These are phyloP conservation scores for Kwoniella bestiolae DNA, from an alignment of 768 basidiomycete genomes.

Conservation along the genomic window DNA sequence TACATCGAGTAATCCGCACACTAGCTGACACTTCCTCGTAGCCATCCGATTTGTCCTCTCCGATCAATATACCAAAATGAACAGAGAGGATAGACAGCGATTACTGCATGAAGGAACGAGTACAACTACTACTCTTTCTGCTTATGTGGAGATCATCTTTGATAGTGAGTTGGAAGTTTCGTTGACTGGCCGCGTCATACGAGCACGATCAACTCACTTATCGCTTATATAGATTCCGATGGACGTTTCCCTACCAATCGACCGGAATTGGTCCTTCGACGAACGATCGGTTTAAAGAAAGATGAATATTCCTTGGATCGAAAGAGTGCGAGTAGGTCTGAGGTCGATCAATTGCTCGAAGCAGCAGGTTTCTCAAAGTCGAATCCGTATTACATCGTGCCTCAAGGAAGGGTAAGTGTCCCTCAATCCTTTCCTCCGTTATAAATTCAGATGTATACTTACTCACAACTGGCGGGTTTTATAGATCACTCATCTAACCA, in stretches of 20 bases:
- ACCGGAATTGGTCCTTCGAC: constrained; percentile 81
- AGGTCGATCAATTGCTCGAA: constrained; percentile 96
- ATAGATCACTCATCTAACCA: constrained; percentile 93
- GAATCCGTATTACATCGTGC: constrained; percentile 99
- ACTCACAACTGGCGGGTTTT: no score
- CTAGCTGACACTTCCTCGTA: constrained; percentile 45
- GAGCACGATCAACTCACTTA: neutral
- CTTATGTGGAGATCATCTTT: constrained; percentile 95
- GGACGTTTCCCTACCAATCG: constrained; percentile 90
- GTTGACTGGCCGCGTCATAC: no score
- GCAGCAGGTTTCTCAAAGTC: constrained; percentile 95
- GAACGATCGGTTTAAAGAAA: constrained; percentile 97
- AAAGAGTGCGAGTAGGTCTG: constrained; percentile 93
- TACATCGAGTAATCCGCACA: neutral
- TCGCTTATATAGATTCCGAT: constrained; percentile 64
- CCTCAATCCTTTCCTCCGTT: neutral
- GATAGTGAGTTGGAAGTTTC: constrained; percentile 70
- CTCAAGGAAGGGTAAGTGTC: constrained; percentile 84
- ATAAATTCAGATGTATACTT: constrained; percentile 11
- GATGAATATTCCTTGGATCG: constrained; percentile 97
- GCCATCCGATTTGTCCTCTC: constrained; percentile 97
- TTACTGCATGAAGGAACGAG: constrained; percentile 94
- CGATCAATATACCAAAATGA: constrained; percentile 96
- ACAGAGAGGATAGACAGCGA: constrained; percentile 85
- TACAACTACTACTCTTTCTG: constrained; percentile 83